Conservation (phyloP, 352 stramenopile species). For the Poterioochromonas sp. region DNA sequence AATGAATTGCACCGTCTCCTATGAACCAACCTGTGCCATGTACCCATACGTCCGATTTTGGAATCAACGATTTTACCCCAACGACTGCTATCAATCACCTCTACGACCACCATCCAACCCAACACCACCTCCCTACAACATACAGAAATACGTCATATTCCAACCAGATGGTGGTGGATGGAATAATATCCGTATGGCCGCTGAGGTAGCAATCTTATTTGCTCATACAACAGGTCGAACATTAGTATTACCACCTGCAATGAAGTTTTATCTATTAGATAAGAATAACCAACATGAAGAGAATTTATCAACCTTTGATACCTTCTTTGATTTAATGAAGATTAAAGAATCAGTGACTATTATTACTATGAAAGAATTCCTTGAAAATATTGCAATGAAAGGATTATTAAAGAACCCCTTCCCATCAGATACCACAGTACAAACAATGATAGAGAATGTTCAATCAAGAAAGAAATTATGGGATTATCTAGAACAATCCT, state of each 20-base stretch:
- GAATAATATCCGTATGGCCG: slow-evolving; percentile 45
- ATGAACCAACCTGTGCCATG: too few relatives aligned
- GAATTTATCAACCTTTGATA: slow-evolving; percentile 23
- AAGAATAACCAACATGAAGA: not conserved
- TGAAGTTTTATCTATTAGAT: slow-evolving; percentile 22
- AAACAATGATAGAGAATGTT: not conserved
- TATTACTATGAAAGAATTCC: slow-evolving; percentile 21
- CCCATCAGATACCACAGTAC: not conserved
- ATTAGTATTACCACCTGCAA: slow-evolving; percentile 55
- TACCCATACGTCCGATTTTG: slow-evolving; percentile 26
- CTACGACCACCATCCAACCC: not conserved
- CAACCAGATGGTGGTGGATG: slow-evolving; percentile 48
- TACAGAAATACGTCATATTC: slow-evolving; percentile 43
- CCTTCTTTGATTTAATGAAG: slow-evolving; percentile 27
- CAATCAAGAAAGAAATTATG: not conserved
- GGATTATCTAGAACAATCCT: slow-evolving; percentile 24
- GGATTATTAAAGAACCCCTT: slow-evolving; percentile 29
- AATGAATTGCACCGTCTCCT: too few relatives aligned
- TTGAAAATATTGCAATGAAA: not conserved
- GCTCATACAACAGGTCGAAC: slow-evolving; percentile 54
- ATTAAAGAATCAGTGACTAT: slow-evolving; percentile 4
- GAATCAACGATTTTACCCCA: slow-evolving; percentile 11
- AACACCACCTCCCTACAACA: slow-evolving; percentile 3
- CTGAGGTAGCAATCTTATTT: slow-evolving; percentile 42
- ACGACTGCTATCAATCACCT: slow-evolving; percentile 27